phyloP scores from a whole-genome alignment of 2,329 filamentous ascomycete species.

The Phialophora expanda region DNA sequence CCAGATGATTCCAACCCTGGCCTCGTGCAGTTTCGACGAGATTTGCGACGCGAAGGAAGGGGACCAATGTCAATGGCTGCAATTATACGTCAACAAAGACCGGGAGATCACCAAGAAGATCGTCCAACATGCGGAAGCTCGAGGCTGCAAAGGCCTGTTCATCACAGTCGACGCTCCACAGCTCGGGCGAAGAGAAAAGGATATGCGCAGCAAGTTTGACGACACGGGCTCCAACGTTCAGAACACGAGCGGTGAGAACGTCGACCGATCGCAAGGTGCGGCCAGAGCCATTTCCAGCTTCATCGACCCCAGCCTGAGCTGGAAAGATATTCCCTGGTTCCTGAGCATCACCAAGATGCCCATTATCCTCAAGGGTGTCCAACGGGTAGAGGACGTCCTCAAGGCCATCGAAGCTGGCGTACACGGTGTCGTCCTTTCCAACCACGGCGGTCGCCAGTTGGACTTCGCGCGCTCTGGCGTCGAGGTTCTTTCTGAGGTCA shows the following conservation, averaged over 20 bases:
- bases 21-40: constrained; percentile 96
- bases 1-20: constrained; percentile 98
- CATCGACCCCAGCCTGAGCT: constrained; percentile 91
- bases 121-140: constrained; percentile 85
- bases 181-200: constrained; percentile 92
- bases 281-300: constrained; percentile 94
- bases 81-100: constrained; percentile 97
- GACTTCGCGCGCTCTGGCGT: constrained; percentile 89
- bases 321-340: constrained; percentile 96
- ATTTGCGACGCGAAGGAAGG: constrained; percentile 82
- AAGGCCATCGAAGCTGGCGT: constrained; percentile 81
- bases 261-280: constrained; percentile 88
- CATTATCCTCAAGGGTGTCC: constrained; percentile 94
- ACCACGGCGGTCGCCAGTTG: constrained; percentile 93
- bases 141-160: constrained; percentile 94
- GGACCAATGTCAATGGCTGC: constrained; percentile 92
- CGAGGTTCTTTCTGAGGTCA: constrained; percentile 90
- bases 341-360: constrained; percentile 88
- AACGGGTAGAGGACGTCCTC: constrained; percentile 93
- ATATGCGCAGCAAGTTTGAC: constrained; percentile 92
- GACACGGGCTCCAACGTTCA: constrained; percentile 86
- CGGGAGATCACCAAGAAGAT: constrained; percentile 87
- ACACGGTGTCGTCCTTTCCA: constrained; percentile 89
- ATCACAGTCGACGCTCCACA: constrained; percentile 98
- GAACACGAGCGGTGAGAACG: constrained; percentile 65